These are phyloP conservation scores for Cladosporium sp. DNA, from an alignment of 2,329 filamentous ascomycete species.

Conservation along the genomic window DNA sequence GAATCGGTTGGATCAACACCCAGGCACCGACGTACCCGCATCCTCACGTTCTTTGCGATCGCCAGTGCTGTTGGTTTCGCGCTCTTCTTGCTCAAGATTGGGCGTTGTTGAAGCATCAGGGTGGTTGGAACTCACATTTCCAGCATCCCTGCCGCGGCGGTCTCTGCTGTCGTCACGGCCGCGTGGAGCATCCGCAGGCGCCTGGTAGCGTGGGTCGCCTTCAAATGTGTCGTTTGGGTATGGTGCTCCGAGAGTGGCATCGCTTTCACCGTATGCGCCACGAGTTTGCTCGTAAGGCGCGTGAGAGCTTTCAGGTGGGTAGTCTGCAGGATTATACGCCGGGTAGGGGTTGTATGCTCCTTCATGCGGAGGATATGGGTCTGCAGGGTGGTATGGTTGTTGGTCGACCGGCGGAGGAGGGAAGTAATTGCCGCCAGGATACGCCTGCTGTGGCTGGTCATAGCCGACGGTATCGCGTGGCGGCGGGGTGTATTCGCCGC, in stretches of 20 bases:
- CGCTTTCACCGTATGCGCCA: conserved; percentile 28
- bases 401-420: conserved; percentile 40
- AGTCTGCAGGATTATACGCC: conserved; percentile 44
- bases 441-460: conserved; percentile 26
- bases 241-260: conserved; percentile 25
- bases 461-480: conserved; percentile 31
- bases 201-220: conserved; percentile 25
- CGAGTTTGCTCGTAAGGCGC: conserved; percentile 25
- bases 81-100: conserved; percentile 11
- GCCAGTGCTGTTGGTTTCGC: neutral
- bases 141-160: conserved; percentile 32
- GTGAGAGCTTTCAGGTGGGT: conserved; percentile 31
- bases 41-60: conserved; percentile 12
- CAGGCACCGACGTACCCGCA: conserved; percentile 21
- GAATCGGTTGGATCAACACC: conserved; percentile 11
- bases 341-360: conserved; percentile 22
- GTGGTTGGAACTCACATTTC: conserved; percentile 45
- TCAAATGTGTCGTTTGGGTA: conserved; percentile 30
- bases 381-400: conserved; percentile 23
- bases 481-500: conserved; percentile 32
- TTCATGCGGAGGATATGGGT: conserved; percentile 16
- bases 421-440: conserved; percentile 45
- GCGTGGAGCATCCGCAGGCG: conserved; percentile 17
- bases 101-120: conserved; percentile 1
- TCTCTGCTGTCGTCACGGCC: conserved; percentile 19